Percentiles rank a stretch among this genome's conserved stretches.
These are phyloP conservation scores for Pseudocercospora pini-densiflorae DNA, from an alignment of 2,329 filamentous ascomycete genomes.

Conservation along the genomic window DNA sequence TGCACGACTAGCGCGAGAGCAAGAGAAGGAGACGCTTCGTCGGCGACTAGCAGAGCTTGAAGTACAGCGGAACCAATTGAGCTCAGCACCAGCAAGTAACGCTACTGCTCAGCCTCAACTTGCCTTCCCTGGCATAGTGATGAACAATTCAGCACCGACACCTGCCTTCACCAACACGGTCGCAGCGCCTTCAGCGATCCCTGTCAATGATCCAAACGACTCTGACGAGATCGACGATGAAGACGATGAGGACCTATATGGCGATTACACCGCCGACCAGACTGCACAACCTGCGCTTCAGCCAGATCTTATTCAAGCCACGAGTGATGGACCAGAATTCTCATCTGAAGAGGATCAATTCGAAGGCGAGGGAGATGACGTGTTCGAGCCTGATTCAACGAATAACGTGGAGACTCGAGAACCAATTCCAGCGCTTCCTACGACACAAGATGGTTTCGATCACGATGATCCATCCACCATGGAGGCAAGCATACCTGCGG, in stretches of 20 bases:
- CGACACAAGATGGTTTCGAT: background rate
- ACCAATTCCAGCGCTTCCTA: background rate
- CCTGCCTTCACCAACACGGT: background rate
- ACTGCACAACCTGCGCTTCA: background rate
- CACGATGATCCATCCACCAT: background rate
- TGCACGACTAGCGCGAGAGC: slow-evolving; percentile 12
- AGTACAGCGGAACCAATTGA: slow-evolving; percentile 11
- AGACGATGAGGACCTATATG: slow-evolving; percentile 24
- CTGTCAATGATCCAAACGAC: slow-evolving; percentile 5
- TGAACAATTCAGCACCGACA: background rate
- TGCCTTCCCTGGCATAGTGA: background rate
- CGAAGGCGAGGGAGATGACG: background rate
- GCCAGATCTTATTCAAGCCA: slow-evolving; percentile 4
- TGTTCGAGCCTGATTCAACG: background rate
- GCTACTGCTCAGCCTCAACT: background rate
- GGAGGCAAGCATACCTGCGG: background rate
- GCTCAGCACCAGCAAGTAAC: background rate
- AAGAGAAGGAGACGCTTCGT: slow-evolving; percentile 20
- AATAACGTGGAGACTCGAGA: background rate
- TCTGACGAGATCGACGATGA: slow-evolving; percentile 20
- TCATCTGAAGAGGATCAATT: background rate
- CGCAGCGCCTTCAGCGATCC: background rate
- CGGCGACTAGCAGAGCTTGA: slow-evolving; percentile 18
- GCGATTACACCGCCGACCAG: background rate
- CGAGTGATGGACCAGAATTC: background rate